Percentiles rank a stretch among this genome's conserved stretches.
phyloP scores from a whole-genome alignment of 208 protist species.

The Acanthamoeba castellanii region DNA sequence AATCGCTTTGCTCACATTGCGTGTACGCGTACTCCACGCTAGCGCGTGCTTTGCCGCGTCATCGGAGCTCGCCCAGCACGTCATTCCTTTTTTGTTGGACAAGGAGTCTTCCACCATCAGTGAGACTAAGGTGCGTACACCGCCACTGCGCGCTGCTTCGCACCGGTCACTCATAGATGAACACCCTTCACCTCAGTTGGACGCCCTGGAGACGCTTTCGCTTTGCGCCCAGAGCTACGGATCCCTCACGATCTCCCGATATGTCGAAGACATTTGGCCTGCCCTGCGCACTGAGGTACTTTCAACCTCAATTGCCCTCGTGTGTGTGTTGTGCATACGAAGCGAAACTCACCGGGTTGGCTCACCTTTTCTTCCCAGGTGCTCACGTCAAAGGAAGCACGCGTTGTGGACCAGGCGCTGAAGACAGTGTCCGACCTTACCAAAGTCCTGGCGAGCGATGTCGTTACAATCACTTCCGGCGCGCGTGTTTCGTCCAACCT shows the following conservation, averaged over 20 bases:
- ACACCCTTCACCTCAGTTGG: neutral
- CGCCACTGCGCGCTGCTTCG: neutral
- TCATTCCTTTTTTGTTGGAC: conserved; percentile 59
- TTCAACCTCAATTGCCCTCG: neutral
- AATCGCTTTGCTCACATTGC: neutral
- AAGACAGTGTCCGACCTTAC: conserved; percentile 29
- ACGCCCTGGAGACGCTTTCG: conserved; percentile 39
- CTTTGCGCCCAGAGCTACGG: conserved; percentile 46
- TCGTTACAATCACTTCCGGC: conserved; percentile 12
- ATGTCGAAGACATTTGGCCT: conserved; percentile 66
- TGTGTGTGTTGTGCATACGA: neutral
- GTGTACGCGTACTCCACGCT: neutral
- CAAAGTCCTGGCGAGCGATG: conserved; percentile 10
- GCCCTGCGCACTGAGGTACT: conserved; percentile 37
- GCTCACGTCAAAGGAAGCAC: conserved; percentile 45
- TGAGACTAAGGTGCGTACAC: conserved; percentile 23
- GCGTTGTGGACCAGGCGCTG: conserved; percentile 29
- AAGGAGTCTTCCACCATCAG: conserved; percentile 38
- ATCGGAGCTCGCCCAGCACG: conserved; percentile 22
- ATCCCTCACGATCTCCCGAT: neutral
- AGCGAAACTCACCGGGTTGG: neutral
- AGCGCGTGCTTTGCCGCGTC: conserved; percentile 38
- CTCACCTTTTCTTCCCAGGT: neutral
- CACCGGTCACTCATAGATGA: neutral
- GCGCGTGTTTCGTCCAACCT: conserved; percentile 21